Evolutionary conservation across 495 filamentous ascomycete genomes (phyloP).

Genomic region (Trypethelium eluteriae): DNA sequence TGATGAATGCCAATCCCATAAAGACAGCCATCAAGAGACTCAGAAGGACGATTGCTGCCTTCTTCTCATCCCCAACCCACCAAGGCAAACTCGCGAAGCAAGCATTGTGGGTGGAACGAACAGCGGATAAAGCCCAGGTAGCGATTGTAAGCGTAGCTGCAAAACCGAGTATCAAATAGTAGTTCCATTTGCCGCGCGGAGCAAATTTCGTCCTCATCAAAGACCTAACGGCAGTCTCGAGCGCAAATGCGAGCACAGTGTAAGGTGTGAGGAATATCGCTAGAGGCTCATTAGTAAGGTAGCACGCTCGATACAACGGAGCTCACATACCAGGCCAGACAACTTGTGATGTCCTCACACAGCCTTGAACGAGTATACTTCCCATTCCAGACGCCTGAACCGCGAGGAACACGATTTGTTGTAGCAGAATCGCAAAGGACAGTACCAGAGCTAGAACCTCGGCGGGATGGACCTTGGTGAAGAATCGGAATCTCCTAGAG

Average conservation of each 20-base stretch:
- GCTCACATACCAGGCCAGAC: background rate
- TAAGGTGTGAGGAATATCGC: background rate
- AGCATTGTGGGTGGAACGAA: background rate
- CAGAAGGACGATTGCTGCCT: slow-evolving; percentile 4
- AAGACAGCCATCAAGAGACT: slow-evolving; percentile 5
- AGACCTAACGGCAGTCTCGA: background rate
- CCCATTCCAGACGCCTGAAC: slow-evolving; percentile 8
- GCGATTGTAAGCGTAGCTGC: background rate
- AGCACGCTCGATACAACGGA: background rate
- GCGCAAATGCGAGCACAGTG: slow-evolving; percentile 4
- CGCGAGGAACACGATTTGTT: background rate
- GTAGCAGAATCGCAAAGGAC: background rate
- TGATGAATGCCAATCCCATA: background rate
- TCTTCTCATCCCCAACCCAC: slow-evolving; percentile 10
- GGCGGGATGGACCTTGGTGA: background rate
- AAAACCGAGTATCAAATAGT: slow-evolving; percentile 3
- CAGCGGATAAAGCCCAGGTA: slow-evolving; percentile 6
- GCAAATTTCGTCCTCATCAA: slow-evolving; percentile 6
- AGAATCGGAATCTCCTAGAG: background rate
- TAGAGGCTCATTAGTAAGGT: background rate
- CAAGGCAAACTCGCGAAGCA: slow-evolving; percentile 6
- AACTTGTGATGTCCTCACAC: background rate
- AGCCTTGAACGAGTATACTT: background rate
- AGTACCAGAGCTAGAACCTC: slow-evolving; percentile 1
- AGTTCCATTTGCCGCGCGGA: slow-evolving; percentile 1